These are phyloP conservation scores for Scedosporium aurantiacum DNA, from an alignment of 2,329 filamentous ascomycete species.

Conservation along the genomic window DNA sequence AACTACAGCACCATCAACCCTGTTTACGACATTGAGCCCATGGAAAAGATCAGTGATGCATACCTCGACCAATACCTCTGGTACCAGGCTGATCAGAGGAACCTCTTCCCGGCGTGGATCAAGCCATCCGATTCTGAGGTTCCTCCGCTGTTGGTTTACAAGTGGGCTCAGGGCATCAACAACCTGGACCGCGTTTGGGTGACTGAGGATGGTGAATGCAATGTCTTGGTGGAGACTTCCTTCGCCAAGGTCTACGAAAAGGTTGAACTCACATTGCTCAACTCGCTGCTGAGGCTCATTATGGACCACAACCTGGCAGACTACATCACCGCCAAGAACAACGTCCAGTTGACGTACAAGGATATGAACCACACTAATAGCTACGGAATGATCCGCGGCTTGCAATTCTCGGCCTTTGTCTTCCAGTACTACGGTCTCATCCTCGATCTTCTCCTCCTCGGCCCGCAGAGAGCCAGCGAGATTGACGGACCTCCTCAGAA, in stretches of 20 bases:
- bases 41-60: constrained; percentile 98
- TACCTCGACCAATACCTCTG: constrained; percentile 98
- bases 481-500: constrained; percentile 88
- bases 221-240: constrained; percentile 97
- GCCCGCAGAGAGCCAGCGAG: constrained; percentile 91
- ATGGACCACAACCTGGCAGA: constrained; percentile 99
- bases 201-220: constrained; percentile 86
- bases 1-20: constrained; percentile 99
- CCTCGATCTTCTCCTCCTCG: constrained; percentile 82
- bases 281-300: constrained; percentile 82
- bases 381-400: constrained; percentile 93
- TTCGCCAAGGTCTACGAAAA: constrained; percentile 99
- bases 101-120: constrained; percentile 97
- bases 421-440: constrained; percentile 98
- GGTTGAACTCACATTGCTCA: constrained; percentile 91
- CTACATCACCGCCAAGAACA: constrained; percentile 99
- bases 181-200: constrained; percentile 95
- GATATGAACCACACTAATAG: constrained; percentile 99
- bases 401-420: constrained; percentile 96
- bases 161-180: constrained; percentile 99
- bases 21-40: constrained; percentile 96
- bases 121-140: constrained; percentile 98
- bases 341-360: constrained; percentile 97
- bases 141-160: constrained; percentile 86
- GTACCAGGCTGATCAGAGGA: constrained; percentile 97